These are phyloP conservation scores for Corylus americana DNA, from an alignment of 306 rosid genomes.

Conservation along the genomic window DNA sequence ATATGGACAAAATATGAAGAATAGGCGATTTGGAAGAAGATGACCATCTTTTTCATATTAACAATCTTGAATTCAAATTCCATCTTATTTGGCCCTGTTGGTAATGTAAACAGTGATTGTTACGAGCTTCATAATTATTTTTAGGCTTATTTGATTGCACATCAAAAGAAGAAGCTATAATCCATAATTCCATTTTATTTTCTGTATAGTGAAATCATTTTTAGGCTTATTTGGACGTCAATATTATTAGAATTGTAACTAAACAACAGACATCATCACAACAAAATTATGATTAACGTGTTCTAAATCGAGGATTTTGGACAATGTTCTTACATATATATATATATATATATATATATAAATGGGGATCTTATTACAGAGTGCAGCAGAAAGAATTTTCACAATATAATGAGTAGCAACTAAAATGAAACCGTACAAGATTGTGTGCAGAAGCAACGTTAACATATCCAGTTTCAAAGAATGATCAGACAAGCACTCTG, in stretches of 20 bases:
- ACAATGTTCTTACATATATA: not conserved
- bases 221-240: not conserved
- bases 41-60: too few species aligned
- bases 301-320: not conserved
- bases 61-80: not conserved
- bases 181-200: not conserved
- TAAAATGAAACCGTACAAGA: slow-evolving; percentile 25
- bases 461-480: slow-evolving; percentile 30
- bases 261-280: not conserved
- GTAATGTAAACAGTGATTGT: not conserved
- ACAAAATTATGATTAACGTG: not conserved
- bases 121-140: not conserved
- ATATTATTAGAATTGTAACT: not conserved
- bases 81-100: not conserved
- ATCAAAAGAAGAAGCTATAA: not conserved
- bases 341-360: too few species aligned
- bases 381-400: slow-evolving; percentile 1
- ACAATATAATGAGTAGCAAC: not conserved
- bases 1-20: too few species aligned
- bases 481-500: slow-evolving; percentile 41
- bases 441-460: slow-evolving; percentile 24
- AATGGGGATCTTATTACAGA: not conserved
- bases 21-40: too few species aligned
- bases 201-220: not conserved
- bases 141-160: not conserved